phyloP scores from a whole-genome alignment of 495 filamentous ascomycete species.

The Penicillium robsamsonii region DNA sequence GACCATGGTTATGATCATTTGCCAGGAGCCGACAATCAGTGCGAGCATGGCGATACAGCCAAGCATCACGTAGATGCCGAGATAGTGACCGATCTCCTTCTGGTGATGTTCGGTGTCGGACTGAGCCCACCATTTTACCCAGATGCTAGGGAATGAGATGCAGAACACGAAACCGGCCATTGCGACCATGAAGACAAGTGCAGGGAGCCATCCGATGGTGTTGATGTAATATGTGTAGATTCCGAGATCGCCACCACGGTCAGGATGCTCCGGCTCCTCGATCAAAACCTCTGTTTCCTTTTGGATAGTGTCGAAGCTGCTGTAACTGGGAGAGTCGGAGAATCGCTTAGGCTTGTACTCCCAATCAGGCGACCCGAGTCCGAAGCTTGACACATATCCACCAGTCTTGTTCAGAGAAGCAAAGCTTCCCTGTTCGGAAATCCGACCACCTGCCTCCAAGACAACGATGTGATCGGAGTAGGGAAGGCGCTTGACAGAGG shows the following conservation, averaged over 20 bases:
- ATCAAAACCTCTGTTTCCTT: conserved; percentile 21
- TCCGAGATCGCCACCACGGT: conserved; percentile 50
- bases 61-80: conserved; percentile 57
- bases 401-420: conserved; percentile 41
- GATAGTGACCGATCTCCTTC: conserved; percentile 46
- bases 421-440: conserved; percentile 54
- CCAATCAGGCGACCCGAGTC: conserved; percentile 33
- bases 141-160: conserved; percentile 50
- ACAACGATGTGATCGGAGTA: conserved; percentile 54
- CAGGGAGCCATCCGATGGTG: conserved; percentile 48
- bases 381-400: conserved; percentile 52
- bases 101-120: conserved; percentile 44
- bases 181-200: conserved; percentile 43
- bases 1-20: conserved; percentile 54
- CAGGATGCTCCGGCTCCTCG: conserved; percentile 30
- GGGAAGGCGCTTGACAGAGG: conserved; percentile 48
- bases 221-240: conserved; percentile 60
- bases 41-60: conserved; percentile 42
- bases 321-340: conserved; percentile 22
- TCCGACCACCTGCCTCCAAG: conserved; percentile 42
- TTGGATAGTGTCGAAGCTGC: conserved; percentile 20
- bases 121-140: conserved; percentile 55
- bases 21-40: conserved; percentile 48
- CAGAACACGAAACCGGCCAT: conserved; percentile 46
- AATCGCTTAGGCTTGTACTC: conserved; percentile 29